Conservation (phyloP, 768 basidiomycete species). For the Mycena polygramma region DNA sequence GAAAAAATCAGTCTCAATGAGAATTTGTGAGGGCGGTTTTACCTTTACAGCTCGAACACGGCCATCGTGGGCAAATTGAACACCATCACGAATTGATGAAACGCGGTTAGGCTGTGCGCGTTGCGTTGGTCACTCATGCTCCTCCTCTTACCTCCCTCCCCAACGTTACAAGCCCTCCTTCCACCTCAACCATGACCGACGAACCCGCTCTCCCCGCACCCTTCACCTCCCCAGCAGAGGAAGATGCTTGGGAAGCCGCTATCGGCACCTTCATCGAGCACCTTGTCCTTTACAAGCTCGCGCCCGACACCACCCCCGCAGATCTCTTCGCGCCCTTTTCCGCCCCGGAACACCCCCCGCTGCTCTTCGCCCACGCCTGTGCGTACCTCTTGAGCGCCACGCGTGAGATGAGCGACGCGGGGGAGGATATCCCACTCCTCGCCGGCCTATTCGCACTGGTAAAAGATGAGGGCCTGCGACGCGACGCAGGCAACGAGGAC, state of each 20-base stretch:
- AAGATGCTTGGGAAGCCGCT: conserved; percentile 25
- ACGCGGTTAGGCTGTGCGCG: no score
- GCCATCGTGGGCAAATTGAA: no score
- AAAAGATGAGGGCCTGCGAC: conserved; percentile 32
- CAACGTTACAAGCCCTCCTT: no score
- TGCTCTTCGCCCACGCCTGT: conserved; percentile 29
- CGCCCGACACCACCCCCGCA: conserved; percentile 12
- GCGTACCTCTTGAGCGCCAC: conserved; percentile 23
- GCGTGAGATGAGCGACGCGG: conserved; percentile 26
- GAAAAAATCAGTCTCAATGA: no score
- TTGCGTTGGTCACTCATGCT: no score
- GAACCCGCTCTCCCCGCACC: conserved; percentile 9
- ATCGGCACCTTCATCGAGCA: conserved; percentile 25
- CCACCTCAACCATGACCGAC: neutral
- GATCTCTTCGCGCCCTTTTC: conserved; percentile 28
- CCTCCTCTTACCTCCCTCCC: no score
- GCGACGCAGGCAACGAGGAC: conserved; percentile 10
- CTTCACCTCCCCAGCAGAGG: conserved; percentile 22
- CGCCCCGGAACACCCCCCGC: conserved; percentile 29
- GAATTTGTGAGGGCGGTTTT: no score
- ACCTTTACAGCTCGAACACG: no score
- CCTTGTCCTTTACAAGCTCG: conserved; percentile 34
- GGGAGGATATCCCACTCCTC: conserved; percentile 19
- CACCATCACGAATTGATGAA: no score
- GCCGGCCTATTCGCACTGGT: conserved; percentile 31